Base-by-base conservation (phyloP, 2,329 filamentous ascomycete genomes). In the Colletotrichum graminicola region DNA sequence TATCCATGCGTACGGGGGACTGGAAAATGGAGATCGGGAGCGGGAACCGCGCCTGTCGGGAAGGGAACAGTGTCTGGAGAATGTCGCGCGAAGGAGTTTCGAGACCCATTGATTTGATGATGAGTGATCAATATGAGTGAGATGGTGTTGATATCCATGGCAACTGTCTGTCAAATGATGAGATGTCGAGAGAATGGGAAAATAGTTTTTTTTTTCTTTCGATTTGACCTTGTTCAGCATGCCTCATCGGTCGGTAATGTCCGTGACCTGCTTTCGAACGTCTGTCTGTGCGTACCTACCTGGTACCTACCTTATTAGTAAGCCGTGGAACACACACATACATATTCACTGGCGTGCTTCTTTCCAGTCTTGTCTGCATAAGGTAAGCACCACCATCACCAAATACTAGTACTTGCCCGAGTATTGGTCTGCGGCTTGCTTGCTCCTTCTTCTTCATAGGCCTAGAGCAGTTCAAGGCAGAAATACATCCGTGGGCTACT, bases 11-110 rank as follows among this genome's bases (percentile, higher is more conserved):
- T 41, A 59, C 45, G 64, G 39, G 39, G 56, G 47, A 47, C 47
- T 54, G 66, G 47, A 61, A 49, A 47, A 52, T 61, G 63, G 62
- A 61, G 67, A 56, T 47, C 10, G 39, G n/a, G 45, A 49, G 34
- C 45, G 60, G 60, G 23, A 39, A 52, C 21, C n/a, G 47, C 36
- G 45, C 26, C 43, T 49, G 62, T 32, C 61, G 62, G 52, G 43
- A 8, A 18, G 43, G 12, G 21, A 21, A 16, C 11, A 36, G 32
- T 55, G 51, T 47, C 49, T 51, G 49, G 51, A 62, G 67, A 69
- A 69, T 49, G 57, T 51, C 57, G 59, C 57, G 26, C 26, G 51
- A 67, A 67, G 65, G 65, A 63, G 32, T 51, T 41, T 32, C 59
- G n/a, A 56, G 51, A 45, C 47, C 65, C 65, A 67, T 59, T 29